Evolutionary conservation across 2,329 filamentous ascomycete genomes (phyloP), one percentile per base, ranked within the genome.

Genomic region (Fusarium robinianum): DNA sequence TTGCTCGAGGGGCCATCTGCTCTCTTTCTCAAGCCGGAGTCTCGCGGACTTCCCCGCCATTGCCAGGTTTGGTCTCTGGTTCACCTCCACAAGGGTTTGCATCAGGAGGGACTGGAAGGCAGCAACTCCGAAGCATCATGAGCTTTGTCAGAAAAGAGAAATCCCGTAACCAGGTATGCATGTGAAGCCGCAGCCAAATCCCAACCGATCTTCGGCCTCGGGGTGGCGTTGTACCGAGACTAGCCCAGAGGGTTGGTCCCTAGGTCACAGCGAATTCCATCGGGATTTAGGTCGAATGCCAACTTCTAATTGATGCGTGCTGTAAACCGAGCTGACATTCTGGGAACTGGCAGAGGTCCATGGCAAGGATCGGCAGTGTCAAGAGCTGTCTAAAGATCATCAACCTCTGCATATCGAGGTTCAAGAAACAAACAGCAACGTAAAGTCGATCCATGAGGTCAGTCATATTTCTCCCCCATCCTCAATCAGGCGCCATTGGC

Each of bases 331-430:
- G n/a, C n/a, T n/a, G 32, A 45, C 27, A 42, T 18, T 31, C 40
- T 46, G 46, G 37, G 36, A 51, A 36, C 38, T 50, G 39, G 15
- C 29, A 36, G 22, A 19, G 35, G 44, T 50, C 38, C 25, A 16
- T 7, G 47, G 47, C 25, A 44, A 31, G 15, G 35, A 35, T 46
- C 35, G 30, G 34, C 30, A 10, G 27, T 39, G 34, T 39, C 27
- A 33, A 44, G 27, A 16, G 26, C 26, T 14, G 23, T 6, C 22
- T 22, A 10, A 22, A 22, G 6, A n/a, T 5, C 12, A 21, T 25
- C 6, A 6, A 23, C 19, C 12, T 15, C 23, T 26, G 15, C 16
- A 8, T 29, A 16, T 14, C 22, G 16, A 24, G 11, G 26, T 21
- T 23, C 14, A 14, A 29, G 15, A 24, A 16, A 35, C n/a, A n/a